Evolutionary conservation across 129 eudicot genomes (phyloP).

Genomic region (Lactuca sativa): DNA sequence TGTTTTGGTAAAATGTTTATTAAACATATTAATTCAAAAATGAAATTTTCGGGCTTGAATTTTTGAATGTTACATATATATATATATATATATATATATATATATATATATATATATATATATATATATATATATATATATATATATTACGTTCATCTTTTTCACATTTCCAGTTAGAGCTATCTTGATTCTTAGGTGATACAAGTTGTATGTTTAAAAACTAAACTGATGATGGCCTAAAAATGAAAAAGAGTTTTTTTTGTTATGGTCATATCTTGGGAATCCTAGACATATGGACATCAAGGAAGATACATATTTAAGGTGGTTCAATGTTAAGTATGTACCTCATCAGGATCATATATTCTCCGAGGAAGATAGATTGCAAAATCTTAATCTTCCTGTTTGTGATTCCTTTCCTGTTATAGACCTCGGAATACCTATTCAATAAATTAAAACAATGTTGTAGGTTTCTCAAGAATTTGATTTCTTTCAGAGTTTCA

Average conservation of each 20-base stretch:
- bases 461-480: slow-evolving; percentile 25
- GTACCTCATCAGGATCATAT: slow-evolving; percentile 30
- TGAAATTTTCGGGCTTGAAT: too few species aligned
- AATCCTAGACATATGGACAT: slow-evolving; percentile 1
- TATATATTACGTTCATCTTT: background rate
- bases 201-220: background rate
- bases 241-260: background rate
- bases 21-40: too few species aligned
- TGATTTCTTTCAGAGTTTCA: slow-evolving; percentile 13
- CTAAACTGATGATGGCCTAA: background rate
- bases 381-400: slow-evolving; percentile 20
- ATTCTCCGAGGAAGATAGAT: slow-evolving; percentile 25
- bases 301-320: slow-evolving; percentile 26
- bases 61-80: too few species aligned
- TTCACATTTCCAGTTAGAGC: background rate
- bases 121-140: background rate
- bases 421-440: slow-evolving; percentile 25
- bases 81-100: too few species aligned
- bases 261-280: too few species aligned
- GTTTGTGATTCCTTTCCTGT: slow-evolving; percentile 22
- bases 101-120: too few species aligned
- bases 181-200: too few species aligned
- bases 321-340: slow-evolving; percentile 21
- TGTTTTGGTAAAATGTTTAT: too few species aligned
- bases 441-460: slow-evolving; percentile 6